A percentile compares a stretch with the other conserved stretches of the same genome.
Evolutionary conservation across 2,329 filamentous ascomycete genomes (phyloP).

Genomic region (Exutisphaerella laricina): DNA sequence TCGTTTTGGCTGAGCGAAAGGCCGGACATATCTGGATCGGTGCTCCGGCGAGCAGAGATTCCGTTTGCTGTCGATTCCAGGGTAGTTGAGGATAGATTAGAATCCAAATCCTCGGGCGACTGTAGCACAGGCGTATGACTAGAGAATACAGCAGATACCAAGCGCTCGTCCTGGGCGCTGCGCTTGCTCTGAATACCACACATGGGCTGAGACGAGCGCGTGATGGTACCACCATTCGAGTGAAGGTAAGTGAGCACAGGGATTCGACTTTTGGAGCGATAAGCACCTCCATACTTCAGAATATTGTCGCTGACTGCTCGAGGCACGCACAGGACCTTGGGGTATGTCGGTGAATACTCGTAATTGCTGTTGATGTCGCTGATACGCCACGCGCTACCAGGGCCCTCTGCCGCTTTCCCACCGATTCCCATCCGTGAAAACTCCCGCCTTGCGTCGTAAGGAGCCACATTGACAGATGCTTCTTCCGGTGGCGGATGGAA

Average conservation of each 20-base stretch:
- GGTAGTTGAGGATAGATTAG: conserved; percentile 2
- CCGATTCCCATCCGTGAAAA: conserved; percentile 84
- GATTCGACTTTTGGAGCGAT: conserved; percentile 82
- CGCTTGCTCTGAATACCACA: conserved; percentile 76
- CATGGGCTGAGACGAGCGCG: conserved; percentile 84
- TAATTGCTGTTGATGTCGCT: conserved; percentile 88
- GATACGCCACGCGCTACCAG: conserved; percentile 71
- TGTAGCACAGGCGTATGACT: conserved; percentile 43
- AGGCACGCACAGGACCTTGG: conserved; percentile 76
- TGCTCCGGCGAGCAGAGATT: neutral
- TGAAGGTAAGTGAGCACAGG: conserved; percentile 92
- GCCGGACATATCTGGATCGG: conserved; percentile 1
- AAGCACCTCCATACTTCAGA: conserved; percentile 84
- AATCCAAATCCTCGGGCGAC: conserved; percentile 1
- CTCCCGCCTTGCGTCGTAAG: conserved; percentile 82
- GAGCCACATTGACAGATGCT: conserved; percentile 67
- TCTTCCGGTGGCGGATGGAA: conserved; percentile 65
- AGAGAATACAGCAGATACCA: conserved; percentile 87
- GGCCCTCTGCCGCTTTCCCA: conserved; percentile 61
- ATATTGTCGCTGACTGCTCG: conserved; percentile 92
- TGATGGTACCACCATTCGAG: conserved; percentile 95
- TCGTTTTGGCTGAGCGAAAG: conserved; percentile 18
- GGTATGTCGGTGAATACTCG: conserved; percentile 88
- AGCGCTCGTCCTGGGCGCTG: conserved; percentile 91
- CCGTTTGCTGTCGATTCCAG: neutral